Percentiles rank a stretch among this genome's conserved stretches.
phyloP scores from a whole-genome alignment of 441 rosid genomes.

The Rhodomyrtus psidioides region DNA sequence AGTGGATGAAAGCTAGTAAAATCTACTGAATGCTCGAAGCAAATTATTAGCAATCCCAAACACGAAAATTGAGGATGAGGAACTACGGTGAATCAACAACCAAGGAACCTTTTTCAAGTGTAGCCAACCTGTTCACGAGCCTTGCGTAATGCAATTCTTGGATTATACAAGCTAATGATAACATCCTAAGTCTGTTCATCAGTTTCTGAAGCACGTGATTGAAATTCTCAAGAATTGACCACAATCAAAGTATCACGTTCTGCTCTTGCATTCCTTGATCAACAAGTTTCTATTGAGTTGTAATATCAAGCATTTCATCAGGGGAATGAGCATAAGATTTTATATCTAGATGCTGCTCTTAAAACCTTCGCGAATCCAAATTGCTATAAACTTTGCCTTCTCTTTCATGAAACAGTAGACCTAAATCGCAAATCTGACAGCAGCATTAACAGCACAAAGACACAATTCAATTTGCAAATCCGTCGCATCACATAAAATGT shows the following conservation, averaged over 20 bases:
- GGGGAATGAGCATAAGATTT: not conserved
- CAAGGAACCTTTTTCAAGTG: not conserved
- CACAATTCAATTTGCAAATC: not conserved
- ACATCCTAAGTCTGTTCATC: not conserved
- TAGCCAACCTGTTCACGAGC: not conserved
- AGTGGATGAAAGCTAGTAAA: not conserved
- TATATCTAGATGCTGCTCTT: not conserved
- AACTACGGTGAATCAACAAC: not conserved
- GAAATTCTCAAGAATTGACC: not conserved
- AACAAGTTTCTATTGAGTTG: rapidly evolving
- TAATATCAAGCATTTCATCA: not conserved
- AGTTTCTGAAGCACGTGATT: not conserved
- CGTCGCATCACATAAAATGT: not conserved
- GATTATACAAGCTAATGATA: not conserved
- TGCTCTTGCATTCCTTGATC: not conserved
- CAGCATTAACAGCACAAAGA: not conserved
- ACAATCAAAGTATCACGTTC: not conserved
- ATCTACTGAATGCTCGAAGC: not conserved
- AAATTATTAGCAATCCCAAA: not conserved
- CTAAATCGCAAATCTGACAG: not conserved
- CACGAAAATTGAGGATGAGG: not conserved
- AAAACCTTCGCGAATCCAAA: not conserved
- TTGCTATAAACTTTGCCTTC: not conserved
- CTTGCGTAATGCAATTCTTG: not conserved
- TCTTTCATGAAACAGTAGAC: not conserved